Conservation (phyloP, 2,329 filamentous ascomycete genomes). For the Aspergillus uvarum region DNA sequence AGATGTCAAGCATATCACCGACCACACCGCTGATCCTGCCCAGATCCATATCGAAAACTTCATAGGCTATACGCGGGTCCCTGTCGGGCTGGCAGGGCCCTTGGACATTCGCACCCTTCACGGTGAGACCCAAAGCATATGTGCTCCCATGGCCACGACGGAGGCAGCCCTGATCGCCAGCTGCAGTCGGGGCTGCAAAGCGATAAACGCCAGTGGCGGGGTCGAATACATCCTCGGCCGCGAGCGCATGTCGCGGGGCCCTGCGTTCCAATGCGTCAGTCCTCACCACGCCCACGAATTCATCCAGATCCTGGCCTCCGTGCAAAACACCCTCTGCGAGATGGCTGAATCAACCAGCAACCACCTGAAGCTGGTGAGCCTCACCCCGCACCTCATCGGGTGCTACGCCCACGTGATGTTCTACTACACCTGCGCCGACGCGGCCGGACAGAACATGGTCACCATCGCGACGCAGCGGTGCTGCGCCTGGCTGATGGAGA, state of each 20-base stretch:
- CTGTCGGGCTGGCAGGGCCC: conserved; percentile 9
- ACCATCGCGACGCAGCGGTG: conserved; percentile 30
- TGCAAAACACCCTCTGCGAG: not conserved
- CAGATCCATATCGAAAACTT: conserved; percentile 9
- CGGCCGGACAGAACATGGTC: conserved; percentile 33
- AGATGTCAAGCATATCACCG: conserved; percentile 1
- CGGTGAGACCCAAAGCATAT: conserved; percentile 6
- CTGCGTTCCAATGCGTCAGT: conserved; percentile 25
- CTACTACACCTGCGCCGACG: conserved; percentile 27
- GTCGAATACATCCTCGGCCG: conserved; percentile 20
- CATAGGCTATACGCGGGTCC: conserved; percentile 10
- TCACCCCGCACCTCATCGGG: conserved; percentile 23
- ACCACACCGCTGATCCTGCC: not conserved
- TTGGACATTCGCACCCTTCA: not conserved
- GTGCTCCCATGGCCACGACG: conserved; percentile 31
- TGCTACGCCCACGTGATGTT: conserved; percentile 25
- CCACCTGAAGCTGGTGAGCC: conserved; percentile 4
- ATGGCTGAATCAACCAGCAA: conserved; percentile 9
- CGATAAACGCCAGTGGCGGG: conserved; percentile 21
- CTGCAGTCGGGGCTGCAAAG: conserved; percentile 33
- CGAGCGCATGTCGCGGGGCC: conserved; percentile 25
- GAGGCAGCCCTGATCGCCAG: conserved; percentile 31
- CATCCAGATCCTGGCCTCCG: not conserved
- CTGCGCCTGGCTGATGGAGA: conserved; percentile 16
- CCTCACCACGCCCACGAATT: conserved; percentile 23